Percentiles rank a stretch among this genome's conserved stretches.
phyloP scores from a whole-genome alignment of 306 rosid genomes.

The Cercis canadensis region DNA sequence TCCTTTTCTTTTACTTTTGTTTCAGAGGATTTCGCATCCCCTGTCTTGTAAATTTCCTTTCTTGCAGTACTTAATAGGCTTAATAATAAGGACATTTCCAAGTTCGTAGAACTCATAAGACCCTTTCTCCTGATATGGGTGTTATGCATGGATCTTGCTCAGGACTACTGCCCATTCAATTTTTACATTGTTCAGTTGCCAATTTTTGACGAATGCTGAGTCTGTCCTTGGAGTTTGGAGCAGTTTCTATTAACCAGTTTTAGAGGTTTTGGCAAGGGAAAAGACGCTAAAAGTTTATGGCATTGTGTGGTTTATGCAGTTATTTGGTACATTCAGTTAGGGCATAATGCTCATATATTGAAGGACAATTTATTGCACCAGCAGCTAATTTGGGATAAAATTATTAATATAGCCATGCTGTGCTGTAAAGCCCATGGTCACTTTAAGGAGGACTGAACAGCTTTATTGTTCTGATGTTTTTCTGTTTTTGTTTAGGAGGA shows the following conservation, averaged over 20 bases:
- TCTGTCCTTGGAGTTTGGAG: slow-evolving; percentile 30
- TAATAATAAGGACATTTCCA: no score
- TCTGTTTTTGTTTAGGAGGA: no score
- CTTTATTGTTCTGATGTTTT: background rate
- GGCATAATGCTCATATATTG: no score
- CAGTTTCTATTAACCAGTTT: slow-evolving; percentile 1
- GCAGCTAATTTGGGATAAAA: background rate
- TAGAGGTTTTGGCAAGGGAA: no score
- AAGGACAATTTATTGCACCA: no score
- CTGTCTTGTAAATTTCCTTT: background rate
- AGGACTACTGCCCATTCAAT: no score
- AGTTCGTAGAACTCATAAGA: background rate
- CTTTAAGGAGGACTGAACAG: background rate
- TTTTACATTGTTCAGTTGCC: no score
- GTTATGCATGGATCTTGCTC: no score
- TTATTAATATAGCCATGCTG: background rate
- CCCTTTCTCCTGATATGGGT: background rate
- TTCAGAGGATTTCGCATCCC: background rate
- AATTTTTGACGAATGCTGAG: no score
- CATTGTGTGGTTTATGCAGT: background rate
- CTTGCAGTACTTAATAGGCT: background rate
- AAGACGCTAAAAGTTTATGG: slow-evolving; percentile 54
- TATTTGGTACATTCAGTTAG: background rate
- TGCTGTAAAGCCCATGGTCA: background rate
- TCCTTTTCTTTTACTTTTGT: background rate